Evolutionary conservation across 305 asterid genomes (phyloP).

Genomic region (Rubia peregrina): DNA sequence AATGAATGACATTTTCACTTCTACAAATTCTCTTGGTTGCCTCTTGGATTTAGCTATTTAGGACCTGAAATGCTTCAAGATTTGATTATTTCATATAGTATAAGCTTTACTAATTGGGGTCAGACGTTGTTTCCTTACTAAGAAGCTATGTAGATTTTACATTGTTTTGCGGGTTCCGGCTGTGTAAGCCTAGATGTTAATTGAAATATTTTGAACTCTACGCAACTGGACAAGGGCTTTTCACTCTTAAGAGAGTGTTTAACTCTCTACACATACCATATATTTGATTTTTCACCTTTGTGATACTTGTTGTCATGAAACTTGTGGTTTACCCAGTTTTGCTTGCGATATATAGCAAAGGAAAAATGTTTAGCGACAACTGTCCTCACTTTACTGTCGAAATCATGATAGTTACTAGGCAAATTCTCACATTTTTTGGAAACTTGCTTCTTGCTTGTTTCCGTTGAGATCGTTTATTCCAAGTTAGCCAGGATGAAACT

Average conservation of each 20-base stretch:
- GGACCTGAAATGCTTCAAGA: background rate
- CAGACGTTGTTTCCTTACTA: background rate
- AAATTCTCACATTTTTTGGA: too few species aligned
- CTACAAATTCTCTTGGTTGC: background rate
- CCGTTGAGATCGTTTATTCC: too few species aligned
- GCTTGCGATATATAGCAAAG: background rate
- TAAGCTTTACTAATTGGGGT: background rate
- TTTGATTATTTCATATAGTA: background rate
- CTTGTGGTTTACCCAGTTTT: too few species aligned
- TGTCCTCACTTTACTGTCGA: too few species aligned
- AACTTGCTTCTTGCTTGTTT: too few species aligned
- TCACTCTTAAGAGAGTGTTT: too few species aligned
- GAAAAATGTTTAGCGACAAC: background rate
- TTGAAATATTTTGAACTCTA: background rate
- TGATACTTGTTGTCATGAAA: background rate
- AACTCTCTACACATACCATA: background rate
- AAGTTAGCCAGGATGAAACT: too few species aligned
- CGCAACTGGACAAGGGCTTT: too few species aligned
- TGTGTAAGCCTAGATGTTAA: background rate
- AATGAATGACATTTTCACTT: background rate
- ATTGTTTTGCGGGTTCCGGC: background rate
- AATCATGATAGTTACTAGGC: too few species aligned
- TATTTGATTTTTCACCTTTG: background rate
- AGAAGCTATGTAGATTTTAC: background rate
- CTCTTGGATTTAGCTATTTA: background rate